These are phyloP conservation scores for Syncephalastrum contaminatum DNA, from an alignment of 371 early-diverging fungal species.

Conservation along the genomic window DNA sequence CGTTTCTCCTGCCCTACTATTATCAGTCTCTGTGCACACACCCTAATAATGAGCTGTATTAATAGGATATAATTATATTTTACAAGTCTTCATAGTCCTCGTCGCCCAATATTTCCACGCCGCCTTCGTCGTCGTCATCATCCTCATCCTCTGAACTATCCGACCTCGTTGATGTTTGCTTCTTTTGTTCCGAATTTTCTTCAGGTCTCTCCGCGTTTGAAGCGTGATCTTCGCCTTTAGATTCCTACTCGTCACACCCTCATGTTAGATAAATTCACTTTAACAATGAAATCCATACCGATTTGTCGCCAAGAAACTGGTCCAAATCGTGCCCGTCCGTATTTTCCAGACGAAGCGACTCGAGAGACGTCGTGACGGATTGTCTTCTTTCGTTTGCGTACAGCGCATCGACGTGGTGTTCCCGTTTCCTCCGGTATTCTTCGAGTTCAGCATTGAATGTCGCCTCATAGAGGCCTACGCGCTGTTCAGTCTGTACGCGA, in stretches of 20 bases:
- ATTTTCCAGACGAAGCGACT: conserved; percentile 21
- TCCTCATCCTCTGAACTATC: conserved; percentile 4
- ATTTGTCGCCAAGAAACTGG: conserved; percentile 19
- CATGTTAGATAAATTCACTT: too few species aligned
- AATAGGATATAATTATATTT: background rate
- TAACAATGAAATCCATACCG: conserved; percentile 2
- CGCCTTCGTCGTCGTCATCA: conserved; percentile 14
- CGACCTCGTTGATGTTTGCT: conserved; percentile 1
- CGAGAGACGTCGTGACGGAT: conserved; percentile 17
- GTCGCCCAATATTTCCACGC: conserved; percentile 37
- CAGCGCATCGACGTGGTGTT: conserved; percentile 38
- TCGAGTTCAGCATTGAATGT: conserved; percentile 48
- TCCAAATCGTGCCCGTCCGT: conserved; percentile 20
- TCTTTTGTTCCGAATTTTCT: background rate
- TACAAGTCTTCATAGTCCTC: conserved; percentile 36
- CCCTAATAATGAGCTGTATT: too few species aligned
- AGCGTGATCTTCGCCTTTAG: conserved; percentile 4
- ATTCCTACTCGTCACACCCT: background rate
- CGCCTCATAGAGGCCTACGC: conserved; percentile 40
- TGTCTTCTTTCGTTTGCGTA: conserved; percentile 15
- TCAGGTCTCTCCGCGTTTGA: background rate
- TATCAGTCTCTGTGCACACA: too few species aligned
- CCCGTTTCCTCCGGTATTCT: conserved; percentile 40
- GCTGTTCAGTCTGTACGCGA: conserved; percentile 27
- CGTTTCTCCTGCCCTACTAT: too few species aligned